Base-by-base conservation (phyloP, 73 alveolate genomes). In the Symbiodinium natans region DNA sequence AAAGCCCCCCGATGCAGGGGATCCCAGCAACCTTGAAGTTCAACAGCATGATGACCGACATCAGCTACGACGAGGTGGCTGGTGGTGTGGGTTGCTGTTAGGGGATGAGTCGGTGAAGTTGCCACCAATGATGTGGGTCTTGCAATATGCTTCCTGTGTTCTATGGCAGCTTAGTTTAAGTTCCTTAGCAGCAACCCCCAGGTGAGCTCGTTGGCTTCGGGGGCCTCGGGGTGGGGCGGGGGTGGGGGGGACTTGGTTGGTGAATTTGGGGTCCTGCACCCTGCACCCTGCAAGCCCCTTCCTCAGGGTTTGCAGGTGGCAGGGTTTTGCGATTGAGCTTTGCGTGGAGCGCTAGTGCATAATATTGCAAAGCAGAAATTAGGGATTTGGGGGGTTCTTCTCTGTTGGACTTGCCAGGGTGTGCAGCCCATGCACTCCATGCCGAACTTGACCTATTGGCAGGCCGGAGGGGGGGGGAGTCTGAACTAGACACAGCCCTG, bases 401-500 rank as follows among this genome's bases (percentile, higher is more conserved):
- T 23, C 36, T 63, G 80, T 63, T n/a, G 36, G 17, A 29, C 27
- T 36, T 46, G 59, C 80, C 17, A 63, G 80, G 33, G 36, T 11
- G 80, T 63, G 80, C 80, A 63, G 80, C 80, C 80, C 80, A 27
- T 63, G 38, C 80, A 63, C 80, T 63, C 80, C 80, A 63, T 63
- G 80, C 80, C 80, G 80, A 63, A 63, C 80, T 19, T 63, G 38
- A 27, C 80, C 19, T 27, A 63, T 29, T 63, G 80, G 80, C 80
- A 63, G 80, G 80, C 80, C 80, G 19, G 80, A 6, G 1, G 38
- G 27, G 80, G 80, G 80, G 23, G 15, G n/a, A 0, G 71, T 23
- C 71, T 6, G 71, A 52, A 52, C n/a, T n/a, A n/a, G n/a, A n/a
- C n/a, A n/a, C n/a, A n/a, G n/a, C n/a, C n/a, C 31, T 33, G 41